Evolutionary conservation across 257 asterid species (phyloP), one percentile per base, ranked within the genome.

Genomic region (Fraxinus americana): DNA sequence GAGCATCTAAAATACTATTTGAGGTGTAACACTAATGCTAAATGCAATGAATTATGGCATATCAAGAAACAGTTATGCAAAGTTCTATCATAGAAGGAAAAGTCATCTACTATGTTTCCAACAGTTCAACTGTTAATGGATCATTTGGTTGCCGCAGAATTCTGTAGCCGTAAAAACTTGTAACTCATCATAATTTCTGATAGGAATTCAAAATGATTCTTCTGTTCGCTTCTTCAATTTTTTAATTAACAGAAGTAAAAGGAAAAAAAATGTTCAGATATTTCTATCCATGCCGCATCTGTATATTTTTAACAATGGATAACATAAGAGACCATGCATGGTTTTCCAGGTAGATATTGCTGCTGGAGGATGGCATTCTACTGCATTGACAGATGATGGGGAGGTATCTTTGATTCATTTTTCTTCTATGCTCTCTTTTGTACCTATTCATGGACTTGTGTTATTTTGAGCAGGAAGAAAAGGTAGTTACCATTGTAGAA

Each of bases 361-460:
- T 54, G 97, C 99, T 78, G 99, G 99, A 83, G 99, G 99, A 81
- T 96, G 99, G 99, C 99, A 96, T 88, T 96, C 99, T 77, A 90
- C 97, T 70, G 99, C 92, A 54, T 84, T 96, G 89, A 96, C 98
- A 80, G 91, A 89, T 81, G 94, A 96, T 57, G 99, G 99, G 70
- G 98, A 93, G 92, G 99, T 95, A 86, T 35, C 67, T 72, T 75
- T 57, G 73, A 29, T 48, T 61, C 29, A 70, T 38, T 78, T 14
- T 73, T 83, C 67, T 36, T 32, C 63, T 23, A 1, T 63, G 72
- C 57, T 12, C 69, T 78, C 54, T 8, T 43, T 41, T 43, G 61
- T 48, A 29, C 65, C 23, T 74, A 16, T 57, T 19, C 45, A 23
- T 16, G 61, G 27, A 67, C 71, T 65, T 21, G 35, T 52, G 74